Percentiles rank a stretch among this genome's conserved stretches.
Evolutionary conservation across 257 asterid species (phyloP).

Genomic region (Capsicum baccatum): DNA sequence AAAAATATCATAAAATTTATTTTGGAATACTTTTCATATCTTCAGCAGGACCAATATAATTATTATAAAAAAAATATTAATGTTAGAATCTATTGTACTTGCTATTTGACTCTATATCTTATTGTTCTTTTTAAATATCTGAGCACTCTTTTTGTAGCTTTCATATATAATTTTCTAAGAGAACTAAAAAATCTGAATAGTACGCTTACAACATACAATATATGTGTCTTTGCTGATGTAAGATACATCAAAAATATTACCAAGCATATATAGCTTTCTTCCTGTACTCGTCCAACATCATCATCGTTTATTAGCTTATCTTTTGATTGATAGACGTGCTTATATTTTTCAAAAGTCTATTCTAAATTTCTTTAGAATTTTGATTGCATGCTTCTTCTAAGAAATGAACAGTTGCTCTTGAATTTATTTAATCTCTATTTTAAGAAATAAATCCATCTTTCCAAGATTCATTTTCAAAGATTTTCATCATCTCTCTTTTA

Average conservation of each 20-base stretch:
- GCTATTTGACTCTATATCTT: too few relatives aligned
- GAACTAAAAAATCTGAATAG: slow-evolving; percentile 10
- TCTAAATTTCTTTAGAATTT: not conserved
- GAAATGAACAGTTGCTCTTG: not conserved
- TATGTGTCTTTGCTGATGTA: not conserved
- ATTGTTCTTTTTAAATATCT: too few relatives aligned
- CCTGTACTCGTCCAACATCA: not conserved
- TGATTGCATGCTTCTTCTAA: not conserved
- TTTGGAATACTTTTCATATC: not conserved
- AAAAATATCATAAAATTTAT: not conserved
- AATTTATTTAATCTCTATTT: not conserved
- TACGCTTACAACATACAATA: not conserved
- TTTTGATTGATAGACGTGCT: slow-evolving; percentile 28
- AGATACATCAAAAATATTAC: slow-evolving; percentile 27
- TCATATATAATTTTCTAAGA: not conserved
- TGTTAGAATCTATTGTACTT: not conserved
- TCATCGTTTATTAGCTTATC: not conserved
- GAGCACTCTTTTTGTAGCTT: too few relatives aligned
- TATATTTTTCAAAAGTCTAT: not conserved
- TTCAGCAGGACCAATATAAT: not conserved
- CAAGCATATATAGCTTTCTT: not conserved
- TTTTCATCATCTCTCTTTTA: not conserved
- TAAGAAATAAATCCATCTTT: slow-evolving; percentile 13
- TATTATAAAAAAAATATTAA: not conserved
- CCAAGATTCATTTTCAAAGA: not conserved